These are phyloP conservation scores for Nicotiana paniculata DNA, from an alignment of 257 asterid genomes.

Conservation along the genomic window DNA sequence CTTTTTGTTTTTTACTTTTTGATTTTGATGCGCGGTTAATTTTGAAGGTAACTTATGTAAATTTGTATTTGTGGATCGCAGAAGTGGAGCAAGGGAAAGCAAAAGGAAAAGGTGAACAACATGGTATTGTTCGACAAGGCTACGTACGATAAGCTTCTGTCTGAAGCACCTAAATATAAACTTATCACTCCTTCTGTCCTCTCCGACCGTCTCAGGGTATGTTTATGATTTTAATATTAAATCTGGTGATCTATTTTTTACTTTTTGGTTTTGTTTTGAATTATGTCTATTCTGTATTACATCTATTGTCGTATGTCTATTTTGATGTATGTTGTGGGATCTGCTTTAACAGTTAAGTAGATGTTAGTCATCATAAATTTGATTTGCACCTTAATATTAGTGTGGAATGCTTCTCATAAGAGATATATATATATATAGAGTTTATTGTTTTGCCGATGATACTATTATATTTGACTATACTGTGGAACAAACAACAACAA, in stretches of 20 bases:
- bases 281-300: not conserved
- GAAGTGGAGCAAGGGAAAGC: conserved; percentile 84
- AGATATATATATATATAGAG: not conserved
- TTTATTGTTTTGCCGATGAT: not conserved
- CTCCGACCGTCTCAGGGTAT: conserved; percentile 92
- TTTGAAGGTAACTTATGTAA: not conserved
- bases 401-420: not conserved
- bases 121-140: conserved; percentile 81
- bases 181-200: conserved; percentile 89
- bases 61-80: conserved; percentile 24
- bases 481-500: no score
- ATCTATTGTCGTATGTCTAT: not conserved
- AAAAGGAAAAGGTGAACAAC: conserved; percentile 97
- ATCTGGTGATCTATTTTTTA: not conserved
- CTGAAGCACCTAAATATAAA: conserved; percentile 90
- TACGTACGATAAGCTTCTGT: conserved; percentile 71
- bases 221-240: not conserved
- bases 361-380: not conserved
- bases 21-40: not conserved
- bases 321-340: not conserved
- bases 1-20: not conserved
- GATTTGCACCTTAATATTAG: not conserved
- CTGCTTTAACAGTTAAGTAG: not conserved
- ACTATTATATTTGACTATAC: not conserved
- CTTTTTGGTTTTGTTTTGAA: not conserved